phyloP scores from a whole-genome alignment of 257 asterid genomes.

The Ajuga chamaepitys region DNA sequence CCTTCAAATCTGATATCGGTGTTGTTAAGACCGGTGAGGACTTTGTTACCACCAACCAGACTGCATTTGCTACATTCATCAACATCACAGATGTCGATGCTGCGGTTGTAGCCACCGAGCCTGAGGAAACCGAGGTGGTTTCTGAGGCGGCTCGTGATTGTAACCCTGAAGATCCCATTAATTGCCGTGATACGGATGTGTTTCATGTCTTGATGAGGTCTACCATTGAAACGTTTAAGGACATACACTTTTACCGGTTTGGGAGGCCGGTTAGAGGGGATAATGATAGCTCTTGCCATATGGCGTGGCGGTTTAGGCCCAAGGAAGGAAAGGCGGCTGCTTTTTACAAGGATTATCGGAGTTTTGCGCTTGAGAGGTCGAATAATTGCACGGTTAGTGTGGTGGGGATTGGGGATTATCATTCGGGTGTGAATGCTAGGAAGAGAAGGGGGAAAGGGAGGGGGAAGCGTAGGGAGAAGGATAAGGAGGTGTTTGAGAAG shows the following conservation, averaged over 20 bases:
- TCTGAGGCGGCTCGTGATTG: constrained; percentile 29
- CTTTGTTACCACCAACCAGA: constrained; percentile 66
- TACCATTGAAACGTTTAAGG: constrained; percentile 73
- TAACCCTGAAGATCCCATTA: constrained; percentile 47
- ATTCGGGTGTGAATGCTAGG: constrained; percentile 90
- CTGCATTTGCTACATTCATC: constrained; percentile 55
- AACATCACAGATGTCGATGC: constrained; percentile 77
- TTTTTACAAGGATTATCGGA: constrained; percentile 76
- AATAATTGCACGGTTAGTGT: constrained; percentile 76
- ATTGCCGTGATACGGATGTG: constrained; percentile 77
- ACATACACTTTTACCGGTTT: constrained; percentile 70
- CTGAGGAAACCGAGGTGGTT: background rate
- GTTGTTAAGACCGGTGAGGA: constrained; percentile 95
- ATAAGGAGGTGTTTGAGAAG: constrained; percentile 60
- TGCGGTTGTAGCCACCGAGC: constrained; percentile 9
- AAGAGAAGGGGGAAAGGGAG: constrained; percentile 42
- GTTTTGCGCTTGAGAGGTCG: constrained; percentile 42
- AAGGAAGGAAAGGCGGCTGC: constrained; percentile 87
- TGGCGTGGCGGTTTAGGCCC: constrained; percentile 99
- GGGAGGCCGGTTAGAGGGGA: constrained; percentile 80
- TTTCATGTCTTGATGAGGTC: constrained; percentile 81
- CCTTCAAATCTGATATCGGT: constrained; percentile 62
- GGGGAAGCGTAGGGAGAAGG: constrained; percentile 33
- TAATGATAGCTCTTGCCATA: constrained; percentile 63
- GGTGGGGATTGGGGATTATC: constrained; percentile 71